A percentile compares a stretch with the other conserved stretches of the same genome.
These are phyloP conservation scores for Spinellus fusiger DNA, from an alignment of 192 early-diverging fungal genomes.

Conservation along the genomic window DNA sequence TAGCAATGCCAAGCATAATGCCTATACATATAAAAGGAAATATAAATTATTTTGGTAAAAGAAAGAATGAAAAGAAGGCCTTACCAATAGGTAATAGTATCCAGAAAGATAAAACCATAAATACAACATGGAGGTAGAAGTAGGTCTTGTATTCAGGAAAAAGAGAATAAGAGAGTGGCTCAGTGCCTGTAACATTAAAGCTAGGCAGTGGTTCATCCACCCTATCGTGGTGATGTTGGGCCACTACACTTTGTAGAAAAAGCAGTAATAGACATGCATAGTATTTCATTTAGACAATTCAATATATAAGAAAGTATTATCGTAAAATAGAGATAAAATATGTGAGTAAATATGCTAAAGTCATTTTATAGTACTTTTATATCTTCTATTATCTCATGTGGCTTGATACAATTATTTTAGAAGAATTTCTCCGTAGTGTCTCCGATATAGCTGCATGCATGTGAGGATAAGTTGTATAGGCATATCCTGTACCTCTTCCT, in stretches of 20 bases:
- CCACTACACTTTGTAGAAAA: neutral
- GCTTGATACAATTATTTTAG: too few relatives aligned
- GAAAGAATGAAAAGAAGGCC: neutral
- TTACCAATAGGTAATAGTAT: constrained; percentile 35
- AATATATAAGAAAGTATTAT: too few relatives aligned
- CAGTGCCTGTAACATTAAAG: constrained; percentile 28
- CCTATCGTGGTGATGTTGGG: constrained; percentile 15
- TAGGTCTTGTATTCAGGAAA: constrained; percentile 19
- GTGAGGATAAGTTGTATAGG: too few relatives aligned
- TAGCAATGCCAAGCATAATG: constrained; percentile 31
- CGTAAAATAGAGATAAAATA: too few relatives aligned
- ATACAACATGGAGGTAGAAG: constrained; percentile 24
- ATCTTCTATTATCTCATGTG: too few relatives aligned
- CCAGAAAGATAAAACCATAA: constrained; percentile 34
- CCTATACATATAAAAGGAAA: constrained; percentile 3
- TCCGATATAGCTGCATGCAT: too few relatives aligned
- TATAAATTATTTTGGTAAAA: neutral
- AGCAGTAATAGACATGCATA: neutral
- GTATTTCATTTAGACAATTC: too few relatives aligned
- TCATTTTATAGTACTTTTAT: too few relatives aligned
- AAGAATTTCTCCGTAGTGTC: too few relatives aligned
- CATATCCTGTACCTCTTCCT: too few relatives aligned
- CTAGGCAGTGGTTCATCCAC: constrained; percentile 11
- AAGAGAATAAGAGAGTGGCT: constrained; percentile 30
- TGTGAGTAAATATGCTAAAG: too few relatives aligned